Evolutionary conservation across 805 yeast genomes (phyloP), one percentile per base, ranked within the genome.

Genomic region (Yarrowia porcina): DNA sequence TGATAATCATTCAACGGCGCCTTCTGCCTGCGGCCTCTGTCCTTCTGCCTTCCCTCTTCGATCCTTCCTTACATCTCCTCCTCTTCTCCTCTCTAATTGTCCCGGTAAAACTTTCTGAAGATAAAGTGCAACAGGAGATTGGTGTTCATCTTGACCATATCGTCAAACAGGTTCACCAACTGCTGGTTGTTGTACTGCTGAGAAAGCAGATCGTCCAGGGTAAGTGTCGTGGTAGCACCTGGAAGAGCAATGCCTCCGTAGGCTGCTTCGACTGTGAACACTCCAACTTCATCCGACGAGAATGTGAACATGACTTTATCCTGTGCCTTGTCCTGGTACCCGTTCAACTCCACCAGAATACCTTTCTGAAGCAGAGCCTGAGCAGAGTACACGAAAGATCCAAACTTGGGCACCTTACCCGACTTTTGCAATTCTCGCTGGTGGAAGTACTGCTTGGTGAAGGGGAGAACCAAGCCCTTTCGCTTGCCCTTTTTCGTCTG

Each of bases 381-480:
- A 4, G 90, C 86, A 0, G 90, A 82, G 75, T 89, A 89, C 71
- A 85, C 85, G 76, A 82, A 88, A 1, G 89, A 83, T 3, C 96
- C 96, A 73, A 86, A 89, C 70, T 82, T 82, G 1, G 93, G 90
- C 33, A 87, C 73, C 52, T 87, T 78, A 35, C 90, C 90, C 18
- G 79, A 73, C 74, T 81, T 84, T 69, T 84, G 84, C 67, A 89
- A 75, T 66, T 86, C 89, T 32, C 91, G 76, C 71, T 85, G 88
- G 70, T 88, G 87, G 75, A 87, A 87, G 72, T 85, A 87, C 68
- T 89, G 93, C 70, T 83, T 89, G 60, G 88, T 85, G 77, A 87
- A 88, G 28, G 79, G 82, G 74, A 79, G 41, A 5, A 74, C 67
- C 10, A 72, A 63, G 21, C 66, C 66, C 64, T 67, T 68, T 61